Evolutionary conservation across 805 yeast species (phyloP).

Genomic region (Wickerhamiella kurtzmanii): DNA sequence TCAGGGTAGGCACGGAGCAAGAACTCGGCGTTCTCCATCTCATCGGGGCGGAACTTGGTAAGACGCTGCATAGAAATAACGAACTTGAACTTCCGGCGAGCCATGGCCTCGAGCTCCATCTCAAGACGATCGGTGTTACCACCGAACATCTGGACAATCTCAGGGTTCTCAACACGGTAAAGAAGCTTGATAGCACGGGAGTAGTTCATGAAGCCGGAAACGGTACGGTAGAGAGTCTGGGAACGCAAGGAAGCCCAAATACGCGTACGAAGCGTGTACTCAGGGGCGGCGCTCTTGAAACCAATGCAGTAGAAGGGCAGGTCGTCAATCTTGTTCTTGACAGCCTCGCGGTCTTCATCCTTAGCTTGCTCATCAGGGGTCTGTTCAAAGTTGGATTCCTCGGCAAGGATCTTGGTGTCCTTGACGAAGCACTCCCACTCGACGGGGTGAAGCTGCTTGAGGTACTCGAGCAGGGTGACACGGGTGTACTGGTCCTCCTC

Average conservation of each 20-base stretch:
- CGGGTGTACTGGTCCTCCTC: conserved; percentile 96
- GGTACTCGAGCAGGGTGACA: conserved; percentile 82
- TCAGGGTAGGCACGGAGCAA: conserved; percentile 64
- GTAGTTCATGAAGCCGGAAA: conserved; percentile 97
- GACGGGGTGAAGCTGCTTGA: conserved; percentile 87
- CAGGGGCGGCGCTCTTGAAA: conserved; percentile 95
- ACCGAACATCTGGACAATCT: conserved; percentile 93
- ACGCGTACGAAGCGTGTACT: conserved; percentile 88
- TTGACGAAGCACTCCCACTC: conserved; percentile 97
- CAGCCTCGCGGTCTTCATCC: conserved; percentile 49
- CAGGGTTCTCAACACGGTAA: conserved; percentile 90
- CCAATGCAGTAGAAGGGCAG: conserved; percentile 93
- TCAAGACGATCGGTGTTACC: conserved; percentile 96
- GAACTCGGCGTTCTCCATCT: conserved; percentile 52
- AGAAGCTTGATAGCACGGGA: conserved; percentile 88
- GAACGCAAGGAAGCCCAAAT: conserved; percentile 98
- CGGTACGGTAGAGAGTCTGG: conserved; percentile 92
- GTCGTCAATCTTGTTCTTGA: conserved; percentile 79
- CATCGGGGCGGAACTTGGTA: conserved; percentile 49
- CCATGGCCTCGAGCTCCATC: conserved; percentile 79
- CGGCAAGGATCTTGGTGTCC: conserved; percentile 90
- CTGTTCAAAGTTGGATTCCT: conserved; percentile 67
- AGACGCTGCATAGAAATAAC: conserved; percentile 81
- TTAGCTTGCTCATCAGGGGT: conserved; percentile 17
- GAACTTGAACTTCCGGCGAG: conserved; percentile 65